Evolutionary conservation across 176 grass and related monocot genomes (phyloP).

Genomic region (Triticum urartu): DNA sequence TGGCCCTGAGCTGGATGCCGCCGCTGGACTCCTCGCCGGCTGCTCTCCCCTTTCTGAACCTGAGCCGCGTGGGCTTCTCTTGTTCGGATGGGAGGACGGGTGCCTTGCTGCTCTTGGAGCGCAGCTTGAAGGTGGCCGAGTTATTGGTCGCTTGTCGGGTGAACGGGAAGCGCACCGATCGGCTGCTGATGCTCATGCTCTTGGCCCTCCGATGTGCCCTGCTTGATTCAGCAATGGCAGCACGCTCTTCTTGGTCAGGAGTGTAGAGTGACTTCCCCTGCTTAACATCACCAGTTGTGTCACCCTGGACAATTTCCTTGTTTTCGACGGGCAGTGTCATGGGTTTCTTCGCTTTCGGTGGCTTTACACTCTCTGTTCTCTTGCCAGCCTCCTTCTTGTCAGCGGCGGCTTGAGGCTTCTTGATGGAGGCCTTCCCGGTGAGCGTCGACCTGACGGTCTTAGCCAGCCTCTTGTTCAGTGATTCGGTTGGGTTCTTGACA

Average conservation of each 20-base stretch:
- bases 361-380: background rate
- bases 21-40: conserved; percentile 17
- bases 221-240: background rate
- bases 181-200: conserved; percentile 33
- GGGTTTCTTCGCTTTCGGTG: conserved; percentile 21
- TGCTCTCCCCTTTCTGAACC: conserved; percentile 33
- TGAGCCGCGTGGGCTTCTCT: conserved; percentile 24
- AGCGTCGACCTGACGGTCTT: conserved; percentile 33
- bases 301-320: background rate
- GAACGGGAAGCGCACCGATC: conserved; percentile 28
- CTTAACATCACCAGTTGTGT: background rate
- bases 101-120: conserved; percentile 42
- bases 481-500: background rate
- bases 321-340: background rate
- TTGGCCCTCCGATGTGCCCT: conserved; percentile 25
- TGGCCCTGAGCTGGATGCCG: conserved; percentile 47
- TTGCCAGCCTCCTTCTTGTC: background rate
- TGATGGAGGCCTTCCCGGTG: background rate
- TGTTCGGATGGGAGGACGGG: conserved; percentile 1
- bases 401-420: background rate
- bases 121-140: conserved; percentile 30
- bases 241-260: conserved; percentile 15
- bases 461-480: conserved; percentile 14
- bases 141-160: conserved; percentile 39
- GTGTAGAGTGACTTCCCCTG: background rate